Evolutionary conservation across 805 yeast species (phyloP).

Genomic region (Blastobotrys terrestris): DNA sequence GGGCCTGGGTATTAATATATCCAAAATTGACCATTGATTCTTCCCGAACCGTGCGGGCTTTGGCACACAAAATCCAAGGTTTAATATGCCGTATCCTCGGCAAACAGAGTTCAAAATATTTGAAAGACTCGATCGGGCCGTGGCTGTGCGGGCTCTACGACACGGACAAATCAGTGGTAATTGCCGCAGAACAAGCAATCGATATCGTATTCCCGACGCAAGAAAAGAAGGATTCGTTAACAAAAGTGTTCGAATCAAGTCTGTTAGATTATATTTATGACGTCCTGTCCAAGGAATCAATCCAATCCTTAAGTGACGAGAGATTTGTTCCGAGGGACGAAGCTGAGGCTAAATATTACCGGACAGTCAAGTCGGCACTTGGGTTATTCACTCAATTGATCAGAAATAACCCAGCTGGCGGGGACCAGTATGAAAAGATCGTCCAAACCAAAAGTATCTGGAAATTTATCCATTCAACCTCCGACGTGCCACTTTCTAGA

Average conservation of each 20-base stretch:
- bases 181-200: slow-evolving; percentile 43
- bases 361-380: slow-evolving; percentile 49
- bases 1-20: slow-evolving; percentile 71
- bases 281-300: slow-evolving; percentile 49
- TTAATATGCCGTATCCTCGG: slow-evolving; percentile 43
- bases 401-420: slow-evolving; percentile 1
- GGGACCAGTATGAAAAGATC: slow-evolving; percentile 29
- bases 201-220: slow-evolving; percentile 50
- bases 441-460: slow-evolving; percentile 40
- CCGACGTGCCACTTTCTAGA: slow-evolving; percentile 39
- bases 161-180: slow-evolving; percentile 54
- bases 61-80: slow-evolving; percentile 62
- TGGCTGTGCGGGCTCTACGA: slow-evolving; percentile 73
- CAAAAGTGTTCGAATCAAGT: slow-evolving; percentile 53
- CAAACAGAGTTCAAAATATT: slow-evolving; percentile 54
- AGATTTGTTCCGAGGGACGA: slow-evolving; percentile 64
- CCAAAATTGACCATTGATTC: slow-evolving; percentile 72
- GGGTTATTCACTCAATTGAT: slow-evolving; percentile 38
- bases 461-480: slow-evolving; percentile 34
- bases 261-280: slow-evolving; percentile 51
- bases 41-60: slow-evolving; percentile 55
- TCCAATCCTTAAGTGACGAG: slow-evolving; percentile 66
- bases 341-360: slow-evolving; percentile 52
- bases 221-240: slow-evolving; percentile 48
- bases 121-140: slow-evolving; percentile 65